Conservation (phyloP, 139 green algal genomes). For the Chlamydomonas schloesseri region DNA sequence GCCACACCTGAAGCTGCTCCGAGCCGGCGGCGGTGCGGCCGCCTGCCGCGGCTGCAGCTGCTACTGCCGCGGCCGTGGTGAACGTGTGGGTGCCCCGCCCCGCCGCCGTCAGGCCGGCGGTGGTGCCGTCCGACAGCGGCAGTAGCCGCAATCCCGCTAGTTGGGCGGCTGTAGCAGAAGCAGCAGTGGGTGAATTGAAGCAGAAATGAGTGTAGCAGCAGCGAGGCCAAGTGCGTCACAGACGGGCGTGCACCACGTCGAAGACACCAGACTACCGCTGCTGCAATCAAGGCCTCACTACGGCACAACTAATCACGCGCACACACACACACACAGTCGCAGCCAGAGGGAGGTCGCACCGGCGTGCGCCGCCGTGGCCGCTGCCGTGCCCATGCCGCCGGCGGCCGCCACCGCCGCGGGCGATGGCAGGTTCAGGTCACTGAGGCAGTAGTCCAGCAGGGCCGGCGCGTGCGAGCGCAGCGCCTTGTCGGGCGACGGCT, state of each 20-base stretch:
- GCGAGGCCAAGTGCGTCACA: too few relatives aligned
- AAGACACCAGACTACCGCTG: too few relatives aligned
- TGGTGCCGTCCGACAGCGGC: slow-evolving; percentile 60
- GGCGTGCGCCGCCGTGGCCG: too few relatives aligned
- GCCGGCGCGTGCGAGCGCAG: slow-evolving; percentile 19
- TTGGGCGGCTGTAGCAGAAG: slow-evolving; percentile 4
- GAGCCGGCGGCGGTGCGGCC: not conserved
- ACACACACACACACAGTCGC: too few relatives aligned
- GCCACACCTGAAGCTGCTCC: not conserved
- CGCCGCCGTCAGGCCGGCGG: slow-evolving; percentile 12
- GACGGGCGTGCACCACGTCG: too few relatives aligned
- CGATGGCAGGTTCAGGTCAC: slow-evolving; percentile 48
- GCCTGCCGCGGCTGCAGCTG: not conserved
- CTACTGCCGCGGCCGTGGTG: too few relatives aligned
- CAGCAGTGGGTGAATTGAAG: too few relatives aligned
- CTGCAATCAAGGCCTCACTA: too few relatives aligned
- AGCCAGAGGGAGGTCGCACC: too few relatives aligned
- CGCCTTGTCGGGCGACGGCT: not conserved
- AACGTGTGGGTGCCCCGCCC: not conserved
- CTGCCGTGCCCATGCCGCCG: not conserved
- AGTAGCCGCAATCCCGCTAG: slow-evolving; percentile 70
- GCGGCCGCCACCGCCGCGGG: not conserved
- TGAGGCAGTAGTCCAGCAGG: slow-evolving; percentile 75
- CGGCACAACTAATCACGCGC: too few relatives aligned
- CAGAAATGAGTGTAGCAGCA: too few relatives aligned